Base-by-base conservation (phyloP, 1,139 yeast species). In the Candida tetrigidarum region DNA sequence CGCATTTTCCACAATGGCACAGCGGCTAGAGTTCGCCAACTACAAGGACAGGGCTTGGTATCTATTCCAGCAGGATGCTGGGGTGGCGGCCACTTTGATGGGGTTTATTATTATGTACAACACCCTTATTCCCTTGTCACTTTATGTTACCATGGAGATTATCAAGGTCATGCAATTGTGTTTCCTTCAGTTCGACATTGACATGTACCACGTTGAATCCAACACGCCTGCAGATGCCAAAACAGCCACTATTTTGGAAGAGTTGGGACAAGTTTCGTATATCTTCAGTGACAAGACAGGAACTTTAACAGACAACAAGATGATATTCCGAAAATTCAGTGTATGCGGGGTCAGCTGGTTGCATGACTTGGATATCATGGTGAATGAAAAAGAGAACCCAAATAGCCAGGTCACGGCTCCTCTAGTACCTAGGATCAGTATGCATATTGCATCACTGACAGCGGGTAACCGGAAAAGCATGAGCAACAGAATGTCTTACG, bases 271-370 rank as follows among this genome's bases (percentile, higher is more conserved):
- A 62, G 98, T 95, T 0, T 85, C 96, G 43, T 92, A 92, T 58
- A 79, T 95, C 4, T 95, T 95, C 63, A 88, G 96, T 52, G 99
- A 95, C 64, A 95, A 95, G 64, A 95, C 99, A 0, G 99, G 99
- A 10, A 95, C 99, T 0, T 75, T 95, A 49, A 95, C 99, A 0
- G 97, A 91, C 58, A 91, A 91, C 60, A 68, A 82, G 55, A 91
- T 91, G 97, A 69, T 90, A 22, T 91, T 91, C 60, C 74, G 96
- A 42, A 90, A 89, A 57, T 79, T 91, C 52, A 82, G 93, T 18
- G 84, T 91, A 5, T 86, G 88, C 49, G 99, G 99, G 1, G 78
- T 86, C 5, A 83, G 96, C 5, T 93, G 97, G 97, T 59, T 84
- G 7, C 99, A 93, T 66, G 91, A 86, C 54, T 64, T 84, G 20